A percentile compares a stretch with the other conserved stretches of the same genome.
Conservation (phyloP, 345 rosid species). For the Dovyalis caffra region DNA sequence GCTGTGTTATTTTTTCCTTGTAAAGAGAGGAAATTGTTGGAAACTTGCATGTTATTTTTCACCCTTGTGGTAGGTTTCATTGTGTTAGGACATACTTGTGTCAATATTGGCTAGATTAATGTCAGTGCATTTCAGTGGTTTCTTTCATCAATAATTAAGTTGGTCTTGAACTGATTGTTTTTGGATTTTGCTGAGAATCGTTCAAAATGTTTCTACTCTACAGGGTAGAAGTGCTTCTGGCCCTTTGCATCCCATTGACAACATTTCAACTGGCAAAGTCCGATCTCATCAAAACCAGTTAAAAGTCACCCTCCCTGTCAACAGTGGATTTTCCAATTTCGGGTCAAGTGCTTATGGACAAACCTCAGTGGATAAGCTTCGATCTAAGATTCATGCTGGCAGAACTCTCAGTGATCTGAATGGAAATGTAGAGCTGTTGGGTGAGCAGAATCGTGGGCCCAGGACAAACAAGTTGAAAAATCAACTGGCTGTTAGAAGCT, state of each 20-base stretch:
- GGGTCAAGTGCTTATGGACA: slow-evolving; percentile 39
- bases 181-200: slow-evolving; percentile 13
- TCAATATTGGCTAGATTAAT: not conserved
- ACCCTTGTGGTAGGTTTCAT: not conserved
- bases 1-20: too few species aligned
- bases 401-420: slow-evolving; percentile 35
- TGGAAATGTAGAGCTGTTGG: slow-evolving; percentile 38
- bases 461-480: slow-evolving; percentile 51
- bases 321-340: slow-evolving; percentile 43
- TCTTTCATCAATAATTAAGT: not conserved
- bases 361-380: slow-evolving; percentile 42
- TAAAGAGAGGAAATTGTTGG: not conserved
- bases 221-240: slow-evolving; percentile 65
- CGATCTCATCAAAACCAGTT: slow-evolving; percentile 41
- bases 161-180: not conserved
- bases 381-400: slow-evolving; percentile 42
- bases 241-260: slow-evolving; percentile 38
- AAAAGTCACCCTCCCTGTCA: slow-evolving; percentile 38
- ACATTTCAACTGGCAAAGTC: slow-evolving; percentile 46
- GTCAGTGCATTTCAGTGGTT: not conserved
- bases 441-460: slow-evolving; percentile 67
- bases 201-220: slow-evolving; percentile 1
- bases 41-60: not conserved
- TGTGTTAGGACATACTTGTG: not conserved
- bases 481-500: slow-evolving; percentile 63